Conservation (phyloP, 805 yeast species). For the Brettanomyces sp. region DNA sequence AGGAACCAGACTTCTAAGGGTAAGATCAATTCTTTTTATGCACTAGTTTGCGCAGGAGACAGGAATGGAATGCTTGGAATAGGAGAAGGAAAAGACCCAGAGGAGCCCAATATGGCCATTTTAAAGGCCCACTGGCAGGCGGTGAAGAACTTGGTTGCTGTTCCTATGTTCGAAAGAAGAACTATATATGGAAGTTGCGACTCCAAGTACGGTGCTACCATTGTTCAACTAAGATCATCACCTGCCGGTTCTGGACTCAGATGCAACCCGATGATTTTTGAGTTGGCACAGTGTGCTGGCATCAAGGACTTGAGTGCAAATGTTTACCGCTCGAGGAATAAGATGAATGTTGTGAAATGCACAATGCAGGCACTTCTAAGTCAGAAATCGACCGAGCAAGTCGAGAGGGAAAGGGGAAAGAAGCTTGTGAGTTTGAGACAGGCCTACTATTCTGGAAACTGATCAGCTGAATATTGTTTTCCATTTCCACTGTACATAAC, state of each 20-base stretch:
- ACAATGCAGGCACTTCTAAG: slow-evolving; percentile 72
- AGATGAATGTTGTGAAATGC: slow-evolving; percentile 89
- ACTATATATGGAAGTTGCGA: slow-evolving; percentile 81
- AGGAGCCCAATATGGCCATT: slow-evolving; percentile 64
- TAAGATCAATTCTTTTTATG: slow-evolving; percentile 73
- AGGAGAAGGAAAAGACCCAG: slow-evolving; percentile 89
- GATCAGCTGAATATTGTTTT: background rate
- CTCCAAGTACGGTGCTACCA: slow-evolving; percentile 79
- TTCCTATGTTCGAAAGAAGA: slow-evolving; percentile 85
- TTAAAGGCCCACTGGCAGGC: slow-evolving; percentile 91
- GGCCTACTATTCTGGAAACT: slow-evolving; percentile 52
- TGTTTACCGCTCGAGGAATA: slow-evolving; percentile 85
- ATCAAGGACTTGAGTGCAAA: slow-evolving; percentile 89
- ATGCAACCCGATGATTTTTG: slow-evolving; percentile 83
- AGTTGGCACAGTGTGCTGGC: slow-evolving; percentile 88
- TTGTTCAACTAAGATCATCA: slow-evolving; percentile 71
- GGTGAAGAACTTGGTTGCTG: slow-evolving; percentile 67
- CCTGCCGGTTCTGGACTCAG: slow-evolving; percentile 92
- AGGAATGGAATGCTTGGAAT: slow-evolving; percentile 88
- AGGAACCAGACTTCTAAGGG: slow-evolving; percentile 91
- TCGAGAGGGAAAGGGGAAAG: slow-evolving; percentile 90
- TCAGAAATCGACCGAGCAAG: slow-evolving; percentile 76
- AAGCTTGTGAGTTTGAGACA: slow-evolving; percentile 88
- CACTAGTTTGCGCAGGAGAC: slow-evolving; percentile 86
- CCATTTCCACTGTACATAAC: background rate